phyloP scores from a whole-genome alignment of 2,329 filamentous ascomycete genomes.

The Fusarium verrucosum region DNA sequence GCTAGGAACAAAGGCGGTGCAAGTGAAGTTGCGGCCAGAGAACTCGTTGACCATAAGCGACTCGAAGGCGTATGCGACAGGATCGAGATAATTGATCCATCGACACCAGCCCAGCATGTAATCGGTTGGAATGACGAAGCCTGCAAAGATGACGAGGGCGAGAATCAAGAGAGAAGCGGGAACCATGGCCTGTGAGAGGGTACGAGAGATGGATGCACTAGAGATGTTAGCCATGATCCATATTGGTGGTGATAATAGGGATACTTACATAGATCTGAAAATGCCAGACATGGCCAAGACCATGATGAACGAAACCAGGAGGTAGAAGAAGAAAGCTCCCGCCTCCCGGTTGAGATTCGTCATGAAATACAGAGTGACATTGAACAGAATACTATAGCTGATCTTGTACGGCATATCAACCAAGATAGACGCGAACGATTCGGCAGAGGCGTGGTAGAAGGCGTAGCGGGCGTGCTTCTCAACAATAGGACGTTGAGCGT shows the following conservation, averaged over 20 bases:
- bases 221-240: background rate
- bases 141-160: constrained; percentile 55
- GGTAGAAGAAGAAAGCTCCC: constrained; percentile 59
- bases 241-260: rapidly evolving
- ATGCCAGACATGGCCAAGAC: constrained; percentile 72
- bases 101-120: constrained; percentile 71
- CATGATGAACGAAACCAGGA: constrained; percentile 59
- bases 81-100: constrained; percentile 75
- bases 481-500: constrained; percentile 51
- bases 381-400: constrained; percentile 52
- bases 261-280: constrained; percentile 55
- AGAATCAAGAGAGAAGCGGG: constrained; percentile 53
- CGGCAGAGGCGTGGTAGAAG: constrained; percentile 52
- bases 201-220: constrained; percentile 58
- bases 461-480: constrained; percentile 54
- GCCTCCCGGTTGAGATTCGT: constrained; percentile 55
- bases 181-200: constrained; percentile 58
- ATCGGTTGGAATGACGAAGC: constrained; percentile 55
- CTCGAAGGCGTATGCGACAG: constrained; percentile 73
- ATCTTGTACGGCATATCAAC: constrained; percentile 58
- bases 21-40: constrained; percentile 43
- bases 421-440: constrained; percentile 50
- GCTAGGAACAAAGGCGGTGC: constrained; percentile 38
- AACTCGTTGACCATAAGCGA: constrained; percentile 75
- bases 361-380: constrained; percentile 61